phyloP scores from a whole-genome alignment of 1,284 basidiomycete species.

The Moesziomyces aphidis region DNA sequence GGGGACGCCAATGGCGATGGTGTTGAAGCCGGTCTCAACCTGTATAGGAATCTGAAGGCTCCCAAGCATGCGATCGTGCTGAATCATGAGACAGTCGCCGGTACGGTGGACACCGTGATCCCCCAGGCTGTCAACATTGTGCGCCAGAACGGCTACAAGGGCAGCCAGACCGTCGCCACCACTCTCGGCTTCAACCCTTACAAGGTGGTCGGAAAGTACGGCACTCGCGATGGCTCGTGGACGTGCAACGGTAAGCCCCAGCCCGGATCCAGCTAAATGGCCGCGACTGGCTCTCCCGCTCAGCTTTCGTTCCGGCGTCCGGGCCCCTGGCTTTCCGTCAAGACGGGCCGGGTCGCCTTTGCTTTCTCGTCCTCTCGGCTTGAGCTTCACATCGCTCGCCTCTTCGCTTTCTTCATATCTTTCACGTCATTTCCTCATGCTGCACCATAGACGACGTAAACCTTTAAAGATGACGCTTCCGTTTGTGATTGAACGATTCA shows the following conservation, averaged over 20 bases:
- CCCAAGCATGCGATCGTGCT: constrained; percentile 54
- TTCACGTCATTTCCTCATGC: not conserved
- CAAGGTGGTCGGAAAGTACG: constrained; percentile 45
- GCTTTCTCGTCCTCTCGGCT: not conserved
- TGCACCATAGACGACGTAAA: not conserved
- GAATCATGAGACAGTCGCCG: constrained; percentile 59
- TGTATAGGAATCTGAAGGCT: constrained; percentile 40
- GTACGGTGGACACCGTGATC: constrained; percentile 39
- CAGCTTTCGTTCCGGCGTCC: not conserved
- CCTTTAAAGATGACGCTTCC: too few species aligned
- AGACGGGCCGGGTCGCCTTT: not conserved
- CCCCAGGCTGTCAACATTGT: constrained; percentile 54
- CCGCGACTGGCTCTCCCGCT: not conserved
- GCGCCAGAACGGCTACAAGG: constrained; percentile 49
- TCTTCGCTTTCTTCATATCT: not conserved
- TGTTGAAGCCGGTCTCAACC: constrained; percentile 24
- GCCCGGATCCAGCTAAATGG: constrained; percentile 19
- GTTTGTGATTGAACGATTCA: too few species aligned
- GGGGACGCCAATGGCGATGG: constrained; percentile 49
- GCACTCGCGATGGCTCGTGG: constrained; percentile 49
- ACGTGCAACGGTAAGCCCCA: constrained; percentile 51
- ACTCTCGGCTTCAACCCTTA: constrained; percentile 55
- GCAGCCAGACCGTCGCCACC: constrained; percentile 37
- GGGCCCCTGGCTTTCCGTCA: not conserved
- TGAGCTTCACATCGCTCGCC: not conserved